These are phyloP conservation scores for Boletus sp. DNA, from an alignment of 1,284 basidiomycete genomes.

Conservation along the genomic window DNA sequence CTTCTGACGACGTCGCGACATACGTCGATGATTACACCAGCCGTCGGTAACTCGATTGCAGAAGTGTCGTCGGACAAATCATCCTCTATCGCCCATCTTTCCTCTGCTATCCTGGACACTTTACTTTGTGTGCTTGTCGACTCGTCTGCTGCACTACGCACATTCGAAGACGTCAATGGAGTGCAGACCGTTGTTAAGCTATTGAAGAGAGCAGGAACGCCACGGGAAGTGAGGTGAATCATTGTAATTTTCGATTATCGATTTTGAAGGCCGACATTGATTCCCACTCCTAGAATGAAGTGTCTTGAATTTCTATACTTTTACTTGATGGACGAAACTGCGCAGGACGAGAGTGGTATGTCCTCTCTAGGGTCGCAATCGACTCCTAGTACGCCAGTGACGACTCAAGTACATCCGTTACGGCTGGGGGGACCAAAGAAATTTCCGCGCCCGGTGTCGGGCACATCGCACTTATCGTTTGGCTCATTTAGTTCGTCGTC, in stretches of 20 bases:
- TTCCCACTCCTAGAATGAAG: conserved; percentile 74
- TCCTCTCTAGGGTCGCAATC: conserved; percentile 22
- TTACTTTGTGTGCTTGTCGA: conserved; percentile 86
- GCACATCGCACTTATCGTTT: conserved; percentile 39
- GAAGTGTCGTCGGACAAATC: conserved; percentile 27
- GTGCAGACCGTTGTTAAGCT: conserved; percentile 82
- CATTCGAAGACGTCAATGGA: conserved; percentile 77
- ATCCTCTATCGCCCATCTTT: conserved; percentile 43
- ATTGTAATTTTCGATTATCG: background rate
- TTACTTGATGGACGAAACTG: conserved; percentile 82
- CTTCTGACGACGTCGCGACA: conserved; percentile 74
- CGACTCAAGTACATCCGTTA: conserved; percentile 41
- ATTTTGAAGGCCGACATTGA: conserved; percentile 5
- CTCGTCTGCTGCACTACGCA: conserved; percentile 68
- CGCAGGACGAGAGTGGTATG: conserved; percentile 21
- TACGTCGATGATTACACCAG: conserved; percentile 41
- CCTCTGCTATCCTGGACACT: conserved; percentile 77
- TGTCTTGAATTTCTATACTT: conserved; percentile 92
- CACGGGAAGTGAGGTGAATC: conserved; percentile 80
- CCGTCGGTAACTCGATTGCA: conserved; percentile 18
- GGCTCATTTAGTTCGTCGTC: conserved; percentile 40
- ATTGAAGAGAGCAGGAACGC: conserved; percentile 79
- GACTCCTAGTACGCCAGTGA: conserved; percentile 35
- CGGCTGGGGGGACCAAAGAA: conserved; percentile 27
- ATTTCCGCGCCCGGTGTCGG: conserved; percentile 30